phyloP scores from a whole-genome alignment of 805 yeast genomes.

The Pichia thaimueangensis region DNA sequence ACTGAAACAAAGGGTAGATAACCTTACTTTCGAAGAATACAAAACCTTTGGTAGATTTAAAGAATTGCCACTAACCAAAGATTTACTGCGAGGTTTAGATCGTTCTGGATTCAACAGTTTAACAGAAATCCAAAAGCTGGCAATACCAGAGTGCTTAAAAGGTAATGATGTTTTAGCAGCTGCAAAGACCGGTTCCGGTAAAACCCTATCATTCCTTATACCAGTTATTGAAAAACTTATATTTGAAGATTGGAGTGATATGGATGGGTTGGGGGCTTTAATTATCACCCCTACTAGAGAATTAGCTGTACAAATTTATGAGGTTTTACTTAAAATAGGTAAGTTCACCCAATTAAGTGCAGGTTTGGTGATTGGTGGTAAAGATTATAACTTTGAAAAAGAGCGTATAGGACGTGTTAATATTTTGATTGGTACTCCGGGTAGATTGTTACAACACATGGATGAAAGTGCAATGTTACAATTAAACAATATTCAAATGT shows the following conservation, averaged over 20 bases:
- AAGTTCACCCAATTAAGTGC: constrained; percentile 71
- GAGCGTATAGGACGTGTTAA: constrained; percentile 76
- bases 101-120: constrained; percentile 71
- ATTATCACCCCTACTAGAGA: constrained; percentile 92
- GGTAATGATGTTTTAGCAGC: constrained; percentile 81
- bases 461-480: constrained; percentile 84
- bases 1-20: constrained; percentile 47
- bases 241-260: constrained; percentile 68
- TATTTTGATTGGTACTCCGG: constrained; percentile 87
- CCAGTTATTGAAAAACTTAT: constrained; percentile 71
- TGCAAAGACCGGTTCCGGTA: constrained; percentile 88
- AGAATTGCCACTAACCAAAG: constrained; percentile 68
- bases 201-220: constrained; percentile 77
- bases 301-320: constrained; percentile 84
- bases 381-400: constrained; percentile 73
- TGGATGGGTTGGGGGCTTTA: constrained; percentile 84
- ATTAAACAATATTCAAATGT: constrained; percentile 63
- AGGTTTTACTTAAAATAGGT: constrained; percentile 79
- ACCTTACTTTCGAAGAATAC: constrained; percentile 41
- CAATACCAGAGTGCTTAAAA: constrained; percentile 70
- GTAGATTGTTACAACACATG: constrained; percentile 82
- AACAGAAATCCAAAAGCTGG: constrained; percentile 80
- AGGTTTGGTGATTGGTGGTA: constrained; percentile 90
- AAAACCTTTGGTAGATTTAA: constrained; percentile 45
- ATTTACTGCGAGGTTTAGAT: constrained; percentile 64